These are phyloP conservation scores for Claviceps africana DNA, from an alignment of 2,329 filamentous ascomycete genomes.

Conservation along the genomic window DNA sequence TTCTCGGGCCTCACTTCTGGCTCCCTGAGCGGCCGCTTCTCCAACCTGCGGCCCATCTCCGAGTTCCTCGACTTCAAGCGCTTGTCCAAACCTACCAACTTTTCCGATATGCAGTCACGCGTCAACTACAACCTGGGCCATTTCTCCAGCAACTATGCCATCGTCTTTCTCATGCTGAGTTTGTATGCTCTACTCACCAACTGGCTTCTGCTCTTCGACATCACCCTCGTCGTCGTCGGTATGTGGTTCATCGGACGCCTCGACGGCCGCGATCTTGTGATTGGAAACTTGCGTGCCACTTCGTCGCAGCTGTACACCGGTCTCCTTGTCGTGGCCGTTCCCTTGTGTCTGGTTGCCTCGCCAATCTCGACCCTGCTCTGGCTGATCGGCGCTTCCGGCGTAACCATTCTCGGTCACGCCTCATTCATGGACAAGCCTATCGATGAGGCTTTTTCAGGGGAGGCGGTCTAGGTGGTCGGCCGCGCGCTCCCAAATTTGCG, in stretches of 20 bases:
- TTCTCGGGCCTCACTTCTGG: slow-evolving; percentile 73
- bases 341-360: slow-evolving; percentile 72
- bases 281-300: slow-evolving; percentile 70
- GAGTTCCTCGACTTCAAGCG: slow-evolving; percentile 97
- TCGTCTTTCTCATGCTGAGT: slow-evolving; percentile 85
- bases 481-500: slow-evolving; percentile 92
- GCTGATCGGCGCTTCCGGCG: slow-evolving; percentile 89
- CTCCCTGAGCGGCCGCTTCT: slow-evolving; percentile 67
- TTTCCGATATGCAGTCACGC: slow-evolving; percentile 75
- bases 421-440: slow-evolving; percentile 96
- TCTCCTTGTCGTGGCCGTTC: slow-evolving; percentile 69
- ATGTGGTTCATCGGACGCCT: slow-evolving; percentile 89
- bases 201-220: slow-evolving; percentile 75
- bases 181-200: slow-evolving; percentile 93
- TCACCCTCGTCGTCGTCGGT: slow-evolving; percentile 71
- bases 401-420: slow-evolving; percentile 89
- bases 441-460: slow-evolving; percentile 99
- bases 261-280: slow-evolving; percentile 72
- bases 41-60: slow-evolving; percentile 78
- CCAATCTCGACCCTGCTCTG: slow-evolving; percentile 78
- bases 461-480: slow-evolving; percentile 99
- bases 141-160: slow-evolving; percentile 97
- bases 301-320: slow-evolving; percentile 89
- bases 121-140: slow-evolving; percentile 95
- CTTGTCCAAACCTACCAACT: slow-evolving; percentile 85